Percentiles rank a stretch among this genome's conserved stretches.
phyloP scores from a whole-genome alignment of 1,284 basidiomycete species.

The Kwoniella shivajii region DNA sequence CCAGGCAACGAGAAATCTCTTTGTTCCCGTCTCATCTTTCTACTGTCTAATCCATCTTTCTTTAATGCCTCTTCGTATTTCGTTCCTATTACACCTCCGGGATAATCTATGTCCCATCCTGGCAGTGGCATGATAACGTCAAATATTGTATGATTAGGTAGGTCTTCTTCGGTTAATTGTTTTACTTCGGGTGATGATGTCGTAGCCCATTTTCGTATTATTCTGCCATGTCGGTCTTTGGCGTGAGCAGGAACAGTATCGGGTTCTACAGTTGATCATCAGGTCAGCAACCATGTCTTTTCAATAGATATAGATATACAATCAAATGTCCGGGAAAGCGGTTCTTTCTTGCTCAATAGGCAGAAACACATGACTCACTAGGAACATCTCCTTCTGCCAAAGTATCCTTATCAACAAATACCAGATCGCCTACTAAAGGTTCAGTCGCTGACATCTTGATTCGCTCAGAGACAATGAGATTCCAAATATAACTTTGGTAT shows the following conservation, averaged over 20 bases:
- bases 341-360: too few relatives aligned
- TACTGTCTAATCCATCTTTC: constrained; percentile 82
- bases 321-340: not conserved
- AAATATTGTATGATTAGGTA: constrained; percentile 78
- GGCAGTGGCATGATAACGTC: constrained; percentile 96
- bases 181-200: constrained; percentile 62
- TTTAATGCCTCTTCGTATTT: constrained; percentile 77
- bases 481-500: constrained; percentile 99
- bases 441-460: constrained; percentile 76
- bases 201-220: constrained; percentile 39
- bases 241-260: constrained; percentile 16
- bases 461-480: constrained; percentile 89
- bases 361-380: constrained; percentile 46
- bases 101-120: constrained; percentile 87
- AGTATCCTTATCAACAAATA: constrained; percentile 60
- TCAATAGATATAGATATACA: too few relatives aligned
- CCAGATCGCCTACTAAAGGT: constrained; percentile 83
- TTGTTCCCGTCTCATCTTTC: constrained; percentile 83
- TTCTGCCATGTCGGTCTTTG: constrained; percentile 14
- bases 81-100: constrained; percentile 77
- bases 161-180: constrained; percentile 72
- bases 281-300: not conserved
- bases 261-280: constrained; percentile 5
- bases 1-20: constrained; percentile 92
- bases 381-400: constrained; percentile 53